phyloP scores from a whole-genome alignment of 2,329 filamentous ascomycete genomes.

The Talaromyces verruculosus region DNA sequence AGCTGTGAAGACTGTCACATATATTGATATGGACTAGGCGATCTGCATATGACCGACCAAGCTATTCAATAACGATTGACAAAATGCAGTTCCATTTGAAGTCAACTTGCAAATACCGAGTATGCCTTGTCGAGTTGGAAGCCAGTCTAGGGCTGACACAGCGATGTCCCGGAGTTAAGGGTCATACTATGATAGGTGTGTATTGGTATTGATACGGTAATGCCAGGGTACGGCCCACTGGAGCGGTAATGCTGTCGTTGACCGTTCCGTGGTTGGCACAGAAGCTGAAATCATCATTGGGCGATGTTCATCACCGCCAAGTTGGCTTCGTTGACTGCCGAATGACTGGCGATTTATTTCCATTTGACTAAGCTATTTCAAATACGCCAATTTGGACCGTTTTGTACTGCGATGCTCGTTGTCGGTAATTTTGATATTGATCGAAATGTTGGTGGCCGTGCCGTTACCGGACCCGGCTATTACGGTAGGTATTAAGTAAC shows the following conservation, averaged over 20 bases:
- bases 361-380: neutral
- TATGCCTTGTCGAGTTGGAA: neutral
- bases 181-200: neutral
- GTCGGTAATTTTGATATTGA: constrained; percentile 5
- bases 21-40: neutral
- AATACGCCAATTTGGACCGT: neutral
- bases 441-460: neutral
- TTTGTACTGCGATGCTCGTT: neutral
- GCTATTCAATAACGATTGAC: neutral
- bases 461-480: neutral
- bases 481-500: constrained; percentile 2
- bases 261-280: constrained; percentile 2
- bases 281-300: neutral
- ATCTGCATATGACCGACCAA: neutral
- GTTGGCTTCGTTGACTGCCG: neutral
- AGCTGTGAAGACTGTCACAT: neutral
- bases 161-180: constrained; percentile 6
- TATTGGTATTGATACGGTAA: constrained; percentile 3
- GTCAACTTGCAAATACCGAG: neutral
- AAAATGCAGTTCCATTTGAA: neutral
- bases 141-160: constrained; percentile 1
- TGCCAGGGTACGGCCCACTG: constrained; percentile 5
- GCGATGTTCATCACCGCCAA: neutral
- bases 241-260: neutral
- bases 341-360: neutral